Percentiles rank a stretch among this genome's conserved stretches.
phyloP scores from a whole-genome alignment of 2,329 filamentous ascomycete genomes.

The Phyllachora maydis region DNA sequence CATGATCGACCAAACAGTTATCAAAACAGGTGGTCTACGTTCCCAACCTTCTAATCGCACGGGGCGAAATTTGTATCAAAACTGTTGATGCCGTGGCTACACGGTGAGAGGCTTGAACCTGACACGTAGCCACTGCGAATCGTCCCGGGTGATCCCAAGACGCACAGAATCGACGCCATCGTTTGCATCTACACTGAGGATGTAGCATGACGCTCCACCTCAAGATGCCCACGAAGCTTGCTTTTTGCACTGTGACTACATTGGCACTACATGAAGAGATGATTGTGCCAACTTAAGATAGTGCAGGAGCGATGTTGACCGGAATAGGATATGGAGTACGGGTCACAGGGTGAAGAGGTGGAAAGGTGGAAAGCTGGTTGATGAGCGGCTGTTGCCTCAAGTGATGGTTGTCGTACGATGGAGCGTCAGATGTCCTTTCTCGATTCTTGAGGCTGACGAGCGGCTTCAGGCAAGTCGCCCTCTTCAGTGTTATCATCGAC shows the following conservation, averaged over 20 bases:
- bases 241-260: slow-evolving; percentile 96
- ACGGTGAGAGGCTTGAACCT: too few relatives aligned
- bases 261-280: slow-evolving; percentile 68
- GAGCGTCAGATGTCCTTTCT: slow-evolving; percentile 5
- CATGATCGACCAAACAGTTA: too few relatives aligned
- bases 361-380: neutral
- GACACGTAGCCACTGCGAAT: too few relatives aligned
- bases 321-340: neutral
- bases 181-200: too few relatives aligned
- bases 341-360: slow-evolving; percentile 1
- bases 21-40: too few relatives aligned
- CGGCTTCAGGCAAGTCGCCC: too few relatives aligned
- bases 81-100: too few relatives aligned
- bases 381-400: neutral
- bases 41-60: too few relatives aligned
- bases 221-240: slow-evolving; percentile 22
- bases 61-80: too few relatives aligned
- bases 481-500: slow-evolving; percentile 30
- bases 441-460: slow-evolving; percentile 8
- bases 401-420: neutral
- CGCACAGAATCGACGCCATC: too few relatives aligned
- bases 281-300: slow-evolving; percentile 91
- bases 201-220: slow-evolving; percentile 28
- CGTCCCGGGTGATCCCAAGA: too few relatives aligned
- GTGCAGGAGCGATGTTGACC: slow-evolving; percentile 33